These are phyloP conservation scores for Ramaria sp. DNA, from an alignment of 768 basidiomycete species.

Conservation along the genomic window DNA sequence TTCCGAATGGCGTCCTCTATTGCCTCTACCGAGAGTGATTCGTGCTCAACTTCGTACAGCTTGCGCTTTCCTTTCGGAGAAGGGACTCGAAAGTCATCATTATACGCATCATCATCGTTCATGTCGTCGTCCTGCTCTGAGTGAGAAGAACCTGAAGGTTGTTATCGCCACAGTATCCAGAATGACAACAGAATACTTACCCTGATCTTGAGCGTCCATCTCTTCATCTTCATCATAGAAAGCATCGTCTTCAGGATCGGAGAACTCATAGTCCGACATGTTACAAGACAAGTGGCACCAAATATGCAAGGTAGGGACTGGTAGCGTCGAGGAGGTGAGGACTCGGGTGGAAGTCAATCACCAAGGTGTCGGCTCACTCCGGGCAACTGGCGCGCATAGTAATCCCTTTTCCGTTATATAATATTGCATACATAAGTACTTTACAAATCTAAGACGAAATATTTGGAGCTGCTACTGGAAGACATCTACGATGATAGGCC, in stretches of 20 bases:
- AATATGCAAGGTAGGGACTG: not conserved
- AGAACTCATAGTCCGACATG: conserved; percentile 13
- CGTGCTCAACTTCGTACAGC: conserved; percentile 80
- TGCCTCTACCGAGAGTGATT: conserved; percentile 57
- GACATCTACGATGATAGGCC: conserved; percentile 2
- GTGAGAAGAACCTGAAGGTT: conserved; percentile 19
- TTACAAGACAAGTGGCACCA: not conserved
- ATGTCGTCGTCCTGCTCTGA: conserved; percentile 54
- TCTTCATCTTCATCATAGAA: conserved; percentile 12
- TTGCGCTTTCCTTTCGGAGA: conserved; percentile 46
- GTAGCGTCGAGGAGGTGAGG: not conserved
- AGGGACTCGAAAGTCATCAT: conserved; percentile 50
- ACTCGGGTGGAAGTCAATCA: not conserved
- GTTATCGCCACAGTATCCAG: not conserved
- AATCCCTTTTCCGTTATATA: not conserved
- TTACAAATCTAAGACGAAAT: not conserved
- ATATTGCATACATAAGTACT: not conserved
- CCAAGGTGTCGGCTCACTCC: not conserved
- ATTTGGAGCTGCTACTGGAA: not conserved
- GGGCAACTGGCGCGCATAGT: not conserved
- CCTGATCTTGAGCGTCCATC: conserved; percentile 11
- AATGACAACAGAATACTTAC: not conserved
- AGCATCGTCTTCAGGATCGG: conserved; percentile 6
- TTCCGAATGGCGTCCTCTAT: conserved; percentile 70
- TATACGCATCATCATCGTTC: conserved; percentile 34